Evolutionary conservation across 208 protist genomes (phyloP).

Genomic region (Crithidia expoeki): DNA sequence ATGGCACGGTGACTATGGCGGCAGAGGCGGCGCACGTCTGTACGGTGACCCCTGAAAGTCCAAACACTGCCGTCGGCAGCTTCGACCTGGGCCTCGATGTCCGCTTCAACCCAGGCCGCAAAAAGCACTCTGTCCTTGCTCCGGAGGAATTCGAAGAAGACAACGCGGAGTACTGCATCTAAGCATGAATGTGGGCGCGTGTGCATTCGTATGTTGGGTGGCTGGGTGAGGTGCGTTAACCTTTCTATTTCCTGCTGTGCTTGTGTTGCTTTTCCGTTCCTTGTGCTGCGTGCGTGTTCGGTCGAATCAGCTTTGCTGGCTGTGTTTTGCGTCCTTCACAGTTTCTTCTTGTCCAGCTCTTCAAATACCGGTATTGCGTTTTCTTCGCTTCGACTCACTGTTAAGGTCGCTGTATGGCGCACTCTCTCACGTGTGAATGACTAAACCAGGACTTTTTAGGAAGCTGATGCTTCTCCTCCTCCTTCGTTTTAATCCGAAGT

Average conservation of each 20-base stretch:
- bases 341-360: not conserved
- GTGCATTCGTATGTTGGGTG: not conserved
- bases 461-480: no score
- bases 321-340: not conserved
- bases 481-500: no score
- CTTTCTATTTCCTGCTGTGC: not conserved
- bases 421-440: no score
- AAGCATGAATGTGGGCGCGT: not conserved
- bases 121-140: slow-evolving; percentile 37
- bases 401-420: not conserved
- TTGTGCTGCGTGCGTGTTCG: not conserved
- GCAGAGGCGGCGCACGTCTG: not conserved
- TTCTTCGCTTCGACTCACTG: no score
- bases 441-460: no score
- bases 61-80: not conserved
- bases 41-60: slow-evolving; percentile 1
- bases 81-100: slow-evolving; percentile 23
- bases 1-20: not conserved
- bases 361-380: not conserved
- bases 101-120: slow-evolving; percentile 32
- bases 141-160: slow-evolving; percentile 38
- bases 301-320: not conserved
- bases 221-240: not conserved
- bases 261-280: not conserved
- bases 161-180: slow-evolving; percentile 66